Evolutionary conservation across 106 monocot genomes (phyloP).

Genomic region (Dendrobium chrysotoxum): DNA sequence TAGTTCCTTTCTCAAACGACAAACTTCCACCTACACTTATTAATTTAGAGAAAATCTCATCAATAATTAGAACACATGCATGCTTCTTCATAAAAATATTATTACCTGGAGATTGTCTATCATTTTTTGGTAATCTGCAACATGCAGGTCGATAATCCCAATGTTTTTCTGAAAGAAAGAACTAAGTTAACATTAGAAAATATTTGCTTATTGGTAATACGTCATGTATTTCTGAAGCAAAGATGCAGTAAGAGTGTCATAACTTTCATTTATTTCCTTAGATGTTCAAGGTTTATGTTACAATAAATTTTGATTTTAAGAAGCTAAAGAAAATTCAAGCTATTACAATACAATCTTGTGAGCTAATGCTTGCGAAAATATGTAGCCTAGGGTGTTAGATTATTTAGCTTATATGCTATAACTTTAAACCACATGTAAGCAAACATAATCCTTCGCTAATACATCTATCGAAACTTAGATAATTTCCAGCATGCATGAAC

Average conservation of each 20-base stretch:
- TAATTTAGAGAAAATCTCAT: background rate
- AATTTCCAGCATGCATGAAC: no score
- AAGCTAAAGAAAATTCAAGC: background rate
- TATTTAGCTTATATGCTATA: background rate
- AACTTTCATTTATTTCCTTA: background rate
- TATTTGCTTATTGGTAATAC: background rate
- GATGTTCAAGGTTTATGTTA: background rate
- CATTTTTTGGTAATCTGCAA: constrained; percentile 89
- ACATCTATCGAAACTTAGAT: no score
- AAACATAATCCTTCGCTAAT: no score
- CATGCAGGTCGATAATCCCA: constrained; percentile 86
- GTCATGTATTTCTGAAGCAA: background rate
- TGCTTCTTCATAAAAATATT: background rate
- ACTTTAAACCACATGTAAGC: no score
- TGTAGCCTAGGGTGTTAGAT: background rate
- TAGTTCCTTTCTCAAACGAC: constrained; percentile 70
- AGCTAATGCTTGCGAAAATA: background rate
- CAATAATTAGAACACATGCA: background rate
- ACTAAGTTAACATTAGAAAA: background rate
- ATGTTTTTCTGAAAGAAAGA: constrained; percentile 78
- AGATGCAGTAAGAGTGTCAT: background rate
- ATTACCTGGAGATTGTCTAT: constrained; percentile 92
- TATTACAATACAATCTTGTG: background rate
- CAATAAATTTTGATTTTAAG: background rate
- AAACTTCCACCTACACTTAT: constrained; percentile 73